Conservation (phyloP, 371 early-diverging fungal genomes). For the Actinomucor elegans region DNA sequence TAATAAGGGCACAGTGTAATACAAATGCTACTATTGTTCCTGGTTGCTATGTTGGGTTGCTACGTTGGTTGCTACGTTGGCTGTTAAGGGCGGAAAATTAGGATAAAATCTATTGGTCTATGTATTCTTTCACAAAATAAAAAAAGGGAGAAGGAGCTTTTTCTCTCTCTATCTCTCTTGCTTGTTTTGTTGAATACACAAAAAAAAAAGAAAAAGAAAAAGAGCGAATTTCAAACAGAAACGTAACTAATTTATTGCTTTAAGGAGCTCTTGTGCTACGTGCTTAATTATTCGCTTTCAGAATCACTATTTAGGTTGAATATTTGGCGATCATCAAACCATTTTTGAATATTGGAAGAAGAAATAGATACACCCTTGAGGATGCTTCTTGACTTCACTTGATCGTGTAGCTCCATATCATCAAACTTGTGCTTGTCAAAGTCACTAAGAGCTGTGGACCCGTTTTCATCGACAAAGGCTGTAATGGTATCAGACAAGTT, state of each 20-base stretch:
- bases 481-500: slow-evolving; percentile 32
- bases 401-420: slow-evolving; percentile 17
- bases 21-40: too few relatives aligned
- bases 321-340: slow-evolving; percentile 21
- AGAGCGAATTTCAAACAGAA: too few relatives aligned
- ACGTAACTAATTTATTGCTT: too few relatives aligned
- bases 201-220: not conserved
- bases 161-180: too few relatives aligned
- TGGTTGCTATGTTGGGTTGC: too few relatives aligned
- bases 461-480: slow-evolving; percentile 41
- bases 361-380: not conserved
- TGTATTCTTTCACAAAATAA: not conserved
- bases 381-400: slow-evolving; percentile 6
- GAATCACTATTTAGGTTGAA: slow-evolving; percentile 17
- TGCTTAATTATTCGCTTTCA: slow-evolving; percentile 5
- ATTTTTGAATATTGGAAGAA: slow-evolving; percentile 1
- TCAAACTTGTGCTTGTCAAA: slow-evolving; percentile 38
- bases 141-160: too few relatives aligned
- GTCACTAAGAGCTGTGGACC: slow-evolving; percentile 32
- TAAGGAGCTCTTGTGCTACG: too few relatives aligned
- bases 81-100: too few relatives aligned
- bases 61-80: too few relatives aligned
- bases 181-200: too few relatives aligned
- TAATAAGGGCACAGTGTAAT: too few relatives aligned
- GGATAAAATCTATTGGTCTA: too few relatives aligned